Conservation (phyloP, 2,329 filamentous ascomycete species). For the Dryadomyces sulphureus region DNA sequence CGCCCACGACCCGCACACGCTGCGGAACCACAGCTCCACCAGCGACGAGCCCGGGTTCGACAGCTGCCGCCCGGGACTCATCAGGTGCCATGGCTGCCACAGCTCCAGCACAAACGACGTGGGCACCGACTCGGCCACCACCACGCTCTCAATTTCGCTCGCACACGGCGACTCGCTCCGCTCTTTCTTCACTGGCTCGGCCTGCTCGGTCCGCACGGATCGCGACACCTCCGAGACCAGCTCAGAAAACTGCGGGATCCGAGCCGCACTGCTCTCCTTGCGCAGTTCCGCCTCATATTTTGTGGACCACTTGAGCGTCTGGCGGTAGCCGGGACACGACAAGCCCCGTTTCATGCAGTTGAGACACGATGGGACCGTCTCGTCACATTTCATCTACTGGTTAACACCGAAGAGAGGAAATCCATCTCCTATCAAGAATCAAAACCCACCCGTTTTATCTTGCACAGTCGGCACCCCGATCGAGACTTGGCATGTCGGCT, state of each 20-base stretch:
- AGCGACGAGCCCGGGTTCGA: conserved; percentile 13
- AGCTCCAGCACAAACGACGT: conserved; percentile 3
- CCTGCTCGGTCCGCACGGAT: conserved; percentile 3
- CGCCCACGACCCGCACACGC: conserved; percentile 26
- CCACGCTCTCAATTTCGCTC: too few relatives aligned
- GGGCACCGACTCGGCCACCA: too few relatives aligned
- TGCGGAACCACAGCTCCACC: conserved; percentile 23
- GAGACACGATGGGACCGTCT: conserved; percentile 15
- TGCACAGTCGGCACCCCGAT: conserved; percentile 10
- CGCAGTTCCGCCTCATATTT: conserved; percentile 19
- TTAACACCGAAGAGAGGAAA: not conserved
- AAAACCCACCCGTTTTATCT: not conserved
- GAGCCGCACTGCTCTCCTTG: not conserved
- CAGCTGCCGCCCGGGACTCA: not conserved
- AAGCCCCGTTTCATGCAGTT: conserved; percentile 17
- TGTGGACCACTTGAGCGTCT: conserved; percentile 25
- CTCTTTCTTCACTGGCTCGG: not conserved
- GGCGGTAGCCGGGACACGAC: conserved; percentile 17
- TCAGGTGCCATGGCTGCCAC: conserved; percentile 3
- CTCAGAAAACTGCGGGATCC: conserved; percentile 5
- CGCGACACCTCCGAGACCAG: conserved; percentile 3
- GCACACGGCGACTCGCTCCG: too few relatives aligned
- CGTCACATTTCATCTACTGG: conserved; percentile 18
- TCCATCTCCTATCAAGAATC: not conserved
- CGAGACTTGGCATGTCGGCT: conserved; percentile 11